Conservation (phyloP, 2,329 filamentous ascomycete genomes). For the Aspergillus carbonarius region DNA sequence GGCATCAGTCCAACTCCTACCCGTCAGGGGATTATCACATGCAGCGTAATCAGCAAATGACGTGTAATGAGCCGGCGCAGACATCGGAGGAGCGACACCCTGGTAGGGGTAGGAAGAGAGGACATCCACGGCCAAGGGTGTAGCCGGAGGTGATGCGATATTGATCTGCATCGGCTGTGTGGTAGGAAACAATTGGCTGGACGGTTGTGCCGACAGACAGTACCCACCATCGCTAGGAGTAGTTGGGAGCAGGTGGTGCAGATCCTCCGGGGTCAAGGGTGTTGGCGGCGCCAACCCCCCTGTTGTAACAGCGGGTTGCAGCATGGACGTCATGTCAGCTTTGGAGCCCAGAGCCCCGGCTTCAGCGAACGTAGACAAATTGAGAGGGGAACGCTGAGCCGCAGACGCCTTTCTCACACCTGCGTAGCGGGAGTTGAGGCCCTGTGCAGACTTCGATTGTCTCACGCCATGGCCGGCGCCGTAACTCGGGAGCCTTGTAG, state of each 20-base stretch:
- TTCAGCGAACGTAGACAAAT: conserved; percentile 47
- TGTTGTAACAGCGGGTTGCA: conserved; percentile 36
- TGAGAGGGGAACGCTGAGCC: conserved; percentile 49
- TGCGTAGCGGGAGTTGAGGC: conserved; percentile 45
- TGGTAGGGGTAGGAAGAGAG: conserved; percentile 41
- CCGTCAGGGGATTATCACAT: conserved; percentile 39
- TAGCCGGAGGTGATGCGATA: conserved; percentile 46
- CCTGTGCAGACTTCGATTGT: conserved; percentile 48
- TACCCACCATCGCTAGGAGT: conserved; percentile 41
- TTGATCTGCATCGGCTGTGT: conserved; percentile 43
- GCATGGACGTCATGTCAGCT: conserved; percentile 33
- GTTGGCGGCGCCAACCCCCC: conserved; percentile 43
- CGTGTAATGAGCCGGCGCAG: conserved; percentile 45
- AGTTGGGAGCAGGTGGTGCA: conserved; percentile 42
- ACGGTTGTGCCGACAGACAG: conserved; percentile 36
- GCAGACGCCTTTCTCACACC: conserved; percentile 48
- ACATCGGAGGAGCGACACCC: conserved; percentile 40
- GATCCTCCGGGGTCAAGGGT: conserved; percentile 44
- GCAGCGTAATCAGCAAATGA: conserved; percentile 44
- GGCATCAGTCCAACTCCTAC: conserved; percentile 44
- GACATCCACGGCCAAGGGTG: conserved; percentile 40
- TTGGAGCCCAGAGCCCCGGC: conserved; percentile 38
- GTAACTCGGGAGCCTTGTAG: conserved; percentile 34
- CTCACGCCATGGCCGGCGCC: conserved; percentile 41
- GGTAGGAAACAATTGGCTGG: conserved; percentile 36